Evolutionary conservation across 208 protist genomes (phyloP), one percentile per base, ranked within the genome.

Genomic region (Trypanosoma grayi): DNA sequence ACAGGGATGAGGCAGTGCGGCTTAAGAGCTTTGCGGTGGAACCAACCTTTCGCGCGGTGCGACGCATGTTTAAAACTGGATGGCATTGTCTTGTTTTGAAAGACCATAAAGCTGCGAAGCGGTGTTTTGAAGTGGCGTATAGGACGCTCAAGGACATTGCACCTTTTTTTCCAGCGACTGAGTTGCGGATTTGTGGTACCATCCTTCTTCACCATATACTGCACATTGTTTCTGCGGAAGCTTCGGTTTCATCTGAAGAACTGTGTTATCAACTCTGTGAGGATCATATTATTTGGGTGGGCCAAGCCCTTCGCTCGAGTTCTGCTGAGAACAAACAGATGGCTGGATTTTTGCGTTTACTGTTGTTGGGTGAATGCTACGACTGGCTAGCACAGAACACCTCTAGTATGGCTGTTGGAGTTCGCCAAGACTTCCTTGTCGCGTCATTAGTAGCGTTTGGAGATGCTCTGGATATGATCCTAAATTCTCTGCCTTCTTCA

Each of bases 61-160:
- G 78, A 13, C 59, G 58, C 2, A 64, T 66, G 59, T 90, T 87
- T 54, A 75, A 87, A 50, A 56, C 74, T n/a, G 84, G 66, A 5
- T 87, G 84, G 80, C 80, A 90, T 48, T 78, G 61, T 37, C 67
- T 90, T 34, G 67, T 83, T 46, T 28, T 85, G 51, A 63, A 69
- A 27, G 67, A 90, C 48, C 58, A 70, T 30, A 57, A 69, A 9
- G 60, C 71, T 22, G 74, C 73, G 22, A 66, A 61, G 45, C 45
- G 62, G 11, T 55, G 68, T 48, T 81, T 90, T 75, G 45, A 72
- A 45, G 71, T 60, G 4, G 73, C 67, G 0, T 70, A 78, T 55
- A 70, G 46, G 9, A 69, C 52, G 27, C 54, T 79, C 10, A 66
- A 73, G 18, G 52, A 40, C 13, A 55, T 78, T 44, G 70, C 70